Conservation (phyloP, 2,329 filamentous ascomycete genomes). For the Lithohypha guttulata region DNA sequence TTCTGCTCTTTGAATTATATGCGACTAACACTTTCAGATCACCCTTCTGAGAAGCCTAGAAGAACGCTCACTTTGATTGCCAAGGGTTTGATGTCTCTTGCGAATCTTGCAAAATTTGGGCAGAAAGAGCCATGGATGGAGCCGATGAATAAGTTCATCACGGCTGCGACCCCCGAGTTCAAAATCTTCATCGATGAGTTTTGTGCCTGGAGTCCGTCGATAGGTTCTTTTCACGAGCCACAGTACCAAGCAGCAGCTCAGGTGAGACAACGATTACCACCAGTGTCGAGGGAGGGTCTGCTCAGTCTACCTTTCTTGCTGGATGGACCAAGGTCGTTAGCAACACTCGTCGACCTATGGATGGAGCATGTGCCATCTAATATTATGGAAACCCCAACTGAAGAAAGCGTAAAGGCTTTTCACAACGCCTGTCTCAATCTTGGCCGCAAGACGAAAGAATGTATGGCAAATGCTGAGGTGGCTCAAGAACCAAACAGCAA, state of each 20-base stretch:
- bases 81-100: slow-evolving; percentile 81
- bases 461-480: slow-evolving; percentile 36
- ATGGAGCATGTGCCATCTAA: slow-evolving; percentile 31
- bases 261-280: slow-evolving; percentile 71
- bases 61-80: slow-evolving; percentile 84
- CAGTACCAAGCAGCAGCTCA: slow-evolving; percentile 89
- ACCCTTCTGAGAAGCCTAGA: slow-evolving; percentile 71
- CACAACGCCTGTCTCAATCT: slow-evolving; percentile 34
- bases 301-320: slow-evolving; percentile 87
- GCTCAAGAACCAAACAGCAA: slow-evolving; percentile 38
- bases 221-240: slow-evolving; percentile 45
- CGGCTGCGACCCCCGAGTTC: slow-evolving; percentile 63
- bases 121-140: slow-evolving; percentile 99
- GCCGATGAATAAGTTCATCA: slow-evolving; percentile 86
- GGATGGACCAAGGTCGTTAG: slow-evolving; percentile 76
- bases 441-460: slow-evolving; percentile 35
- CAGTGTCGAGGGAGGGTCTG: slow-evolving; percentile 78
- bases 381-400: slow-evolving; percentile 29
- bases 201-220: slow-evolving; percentile 64
- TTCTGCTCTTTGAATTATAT: slow-evolving; percentile 9
- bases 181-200: slow-evolving; percentile 80
- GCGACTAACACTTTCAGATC: slow-evolving; percentile 43
- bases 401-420: slow-evolving; percentile 33
- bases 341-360: slow-evolving; percentile 60
- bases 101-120: slow-evolving; percentile 82